These are phyloP conservation scores for Peronospora tabacina DNA, from an alignment of 352 stramenopile species.

Conservation along the genomic window DNA sequence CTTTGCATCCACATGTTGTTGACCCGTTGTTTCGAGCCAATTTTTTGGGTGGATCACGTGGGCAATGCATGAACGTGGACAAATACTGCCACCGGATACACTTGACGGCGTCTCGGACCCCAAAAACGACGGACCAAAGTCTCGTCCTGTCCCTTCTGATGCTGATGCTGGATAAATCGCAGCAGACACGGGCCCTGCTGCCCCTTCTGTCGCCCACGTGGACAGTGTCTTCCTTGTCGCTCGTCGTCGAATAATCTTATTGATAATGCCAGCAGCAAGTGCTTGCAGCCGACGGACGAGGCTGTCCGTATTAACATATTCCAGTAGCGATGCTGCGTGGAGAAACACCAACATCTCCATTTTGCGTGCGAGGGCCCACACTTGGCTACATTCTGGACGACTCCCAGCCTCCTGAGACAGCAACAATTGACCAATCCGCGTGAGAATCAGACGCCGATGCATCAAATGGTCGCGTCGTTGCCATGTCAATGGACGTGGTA, in stretches of 20 bases:
- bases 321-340: slow-evolving; percentile 70
- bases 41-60: slow-evolving; percentile 37
- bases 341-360: slow-evolving; percentile 80
- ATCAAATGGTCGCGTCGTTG: slow-evolving; percentile 63
- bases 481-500: slow-evolving; percentile 81
- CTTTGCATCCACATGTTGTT: not conserved
- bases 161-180: slow-evolving; percentile 12
- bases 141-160: slow-evolving; percentile 3
- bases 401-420: not conserved
- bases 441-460: slow-evolving; percentile 62
- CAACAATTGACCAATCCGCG: slow-evolving; percentile 55
- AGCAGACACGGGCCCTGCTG: slow-evolving; percentile 12
- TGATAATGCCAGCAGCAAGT: slow-evolving; percentile 71
- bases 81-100: slow-evolving; percentile 4
- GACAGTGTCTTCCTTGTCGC: slow-evolving; percentile 22
- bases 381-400: slow-evolving; percentile 32
- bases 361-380: slow-evolving; percentile 69
- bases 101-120: slow-evolving; percentile 1
- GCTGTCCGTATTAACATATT: slow-evolving; percentile 78
- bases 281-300: slow-evolving; percentile 70
- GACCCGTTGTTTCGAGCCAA: slow-evolving; percentile 28
- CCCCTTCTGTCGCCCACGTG: not conserved
- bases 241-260: slow-evolving; percentile 78
- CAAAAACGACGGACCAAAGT: slow-evolving; percentile 9
- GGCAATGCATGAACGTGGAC: slow-evolving; percentile 28